These are phyloP conservation scores for Coemansia sp. DNA, from an alignment of 371 early-diverging fungal species.

Conservation along the genomic window DNA sequence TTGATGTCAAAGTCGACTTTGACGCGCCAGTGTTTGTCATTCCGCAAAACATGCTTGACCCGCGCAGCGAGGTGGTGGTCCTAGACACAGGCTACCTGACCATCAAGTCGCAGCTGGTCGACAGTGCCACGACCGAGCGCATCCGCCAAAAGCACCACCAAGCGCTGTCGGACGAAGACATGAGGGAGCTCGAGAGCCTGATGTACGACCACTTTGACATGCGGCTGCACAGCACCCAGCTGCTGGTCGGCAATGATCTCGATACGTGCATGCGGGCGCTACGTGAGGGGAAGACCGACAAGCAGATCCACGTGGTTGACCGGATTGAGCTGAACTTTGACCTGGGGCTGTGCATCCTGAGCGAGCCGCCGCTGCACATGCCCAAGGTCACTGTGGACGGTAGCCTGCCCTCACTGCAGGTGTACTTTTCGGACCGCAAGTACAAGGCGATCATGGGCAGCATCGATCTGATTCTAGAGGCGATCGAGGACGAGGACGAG, in stretches of 20 bases:
- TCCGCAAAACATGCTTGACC: slow-evolving; percentile 79
- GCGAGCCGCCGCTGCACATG: slow-evolving; percentile 64
- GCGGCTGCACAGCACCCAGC: slow-evolving; percentile 71
- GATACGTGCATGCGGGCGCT: slow-evolving; percentile 72
- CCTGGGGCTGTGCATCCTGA: slow-evolving; percentile 83
- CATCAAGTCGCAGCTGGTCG: slow-evolving; percentile 80
- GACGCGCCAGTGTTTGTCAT: slow-evolving; percentile 97
- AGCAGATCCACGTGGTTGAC: slow-evolving; percentile 79
- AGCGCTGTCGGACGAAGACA: slow-evolving; percentile 63
- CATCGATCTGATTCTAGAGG: slow-evolving; percentile 58
- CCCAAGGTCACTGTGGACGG: slow-evolving; percentile 79
- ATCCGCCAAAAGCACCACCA: slow-evolving; percentile 66
- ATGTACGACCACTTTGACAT: slow-evolving; percentile 93
- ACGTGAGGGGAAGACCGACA: slow-evolving; percentile 49
- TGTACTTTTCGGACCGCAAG: slow-evolving; percentile 93
- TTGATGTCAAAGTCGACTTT: slow-evolving; percentile 91
- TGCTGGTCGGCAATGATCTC: slow-evolving; percentile 76
- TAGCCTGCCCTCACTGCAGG: slow-evolving; percentile 78
- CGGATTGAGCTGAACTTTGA: slow-evolving; percentile 81
- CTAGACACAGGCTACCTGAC: slow-evolving; percentile 93
- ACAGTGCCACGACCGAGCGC: slow-evolving; percentile 64
- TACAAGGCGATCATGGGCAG: slow-evolving; percentile 89
- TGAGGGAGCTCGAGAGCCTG: slow-evolving; percentile 68
- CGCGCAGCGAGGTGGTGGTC: slow-evolving; percentile 69
- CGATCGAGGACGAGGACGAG: slow-evolving; percentile 41